These are phyloP conservation scores for Spergularia bocconei DNA, from an alignment of 148 eudicot species.

Conservation along the genomic window DNA sequence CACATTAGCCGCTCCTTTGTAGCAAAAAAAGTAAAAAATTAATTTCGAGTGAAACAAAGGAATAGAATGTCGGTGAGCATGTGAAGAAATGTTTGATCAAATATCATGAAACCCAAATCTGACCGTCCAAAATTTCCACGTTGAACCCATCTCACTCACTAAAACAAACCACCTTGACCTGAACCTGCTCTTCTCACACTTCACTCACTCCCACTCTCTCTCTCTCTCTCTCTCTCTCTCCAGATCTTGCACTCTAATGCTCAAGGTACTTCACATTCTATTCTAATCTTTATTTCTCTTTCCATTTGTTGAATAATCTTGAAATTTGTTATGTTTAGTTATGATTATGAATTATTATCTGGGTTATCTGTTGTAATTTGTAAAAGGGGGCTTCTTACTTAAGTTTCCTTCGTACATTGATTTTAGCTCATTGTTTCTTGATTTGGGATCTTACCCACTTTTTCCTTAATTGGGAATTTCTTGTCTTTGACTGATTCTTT, in stretches of 20 bases:
- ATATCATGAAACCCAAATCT: too few relatives aligned
- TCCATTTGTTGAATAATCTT: not conserved
- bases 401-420: not conserved
- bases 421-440: not conserved
- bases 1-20: too few relatives aligned
- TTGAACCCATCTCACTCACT: not conserved
- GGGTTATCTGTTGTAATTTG: constrained; percentile 1
- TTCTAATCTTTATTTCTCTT: not conserved
- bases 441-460: not conserved
- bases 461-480: not conserved
- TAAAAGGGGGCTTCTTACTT: not conserved
- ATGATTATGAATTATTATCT: not conserved
- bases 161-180: not conserved
- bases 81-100: too few relatives aligned
- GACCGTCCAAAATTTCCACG: too few relatives aligned
- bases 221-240: not conserved
- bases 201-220: not conserved
- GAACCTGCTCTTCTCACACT: not conserved
- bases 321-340: not conserved
- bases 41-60: too few relatives aligned
- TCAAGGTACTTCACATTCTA: not conserved
- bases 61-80: too few relatives aligned
- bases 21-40: too few relatives aligned
- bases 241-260: constrained; percentile 10
- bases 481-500: not conserved